A percentile compares a stretch with the other conserved stretches of the same genome.
These are phyloP conservation scores for Trichoderma aggressivum DNA, from an alignment of 2,329 filamentous ascomycete species.

Conservation along the genomic window DNA sequence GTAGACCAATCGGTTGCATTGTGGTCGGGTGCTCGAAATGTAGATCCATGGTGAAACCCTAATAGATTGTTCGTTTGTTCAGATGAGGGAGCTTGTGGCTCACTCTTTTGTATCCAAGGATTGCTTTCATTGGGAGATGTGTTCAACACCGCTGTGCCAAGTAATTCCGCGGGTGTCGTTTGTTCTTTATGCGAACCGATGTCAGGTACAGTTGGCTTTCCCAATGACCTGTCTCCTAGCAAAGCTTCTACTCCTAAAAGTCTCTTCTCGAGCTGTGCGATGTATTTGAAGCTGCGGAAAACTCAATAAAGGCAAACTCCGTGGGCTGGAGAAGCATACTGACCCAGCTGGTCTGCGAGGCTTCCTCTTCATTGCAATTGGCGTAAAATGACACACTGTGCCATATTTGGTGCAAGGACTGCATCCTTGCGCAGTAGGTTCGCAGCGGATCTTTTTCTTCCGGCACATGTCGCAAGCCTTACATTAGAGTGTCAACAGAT, in stretches of 20 bases:
- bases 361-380: constrained; percentile 3
- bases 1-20: background rate
- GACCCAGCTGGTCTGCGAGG: constrained; percentile 10
- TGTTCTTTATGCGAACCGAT: background rate
- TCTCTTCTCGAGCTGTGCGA: constrained; percentile 4
- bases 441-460: constrained; percentile 8
- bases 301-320: background rate
- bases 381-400: constrained; percentile 7
- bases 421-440: background rate
- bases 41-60: background rate
- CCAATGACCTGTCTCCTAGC: background rate
- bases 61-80: background rate
- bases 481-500: background rate
- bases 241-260: background rate
- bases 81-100: background rate
- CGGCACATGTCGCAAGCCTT: constrained; percentile 9
- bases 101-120: background rate
- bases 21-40: background rate
- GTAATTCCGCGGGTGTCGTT: background rate
- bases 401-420: constrained; percentile 4
- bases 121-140: background rate
- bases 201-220: background rate
- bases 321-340: background rate
- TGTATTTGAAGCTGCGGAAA: background rate
- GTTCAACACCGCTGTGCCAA: background rate